phyloP scores from a whole-genome alignment of 192 early-diverging fungal genomes.

The Umbelopsis isabellina region DNA sequence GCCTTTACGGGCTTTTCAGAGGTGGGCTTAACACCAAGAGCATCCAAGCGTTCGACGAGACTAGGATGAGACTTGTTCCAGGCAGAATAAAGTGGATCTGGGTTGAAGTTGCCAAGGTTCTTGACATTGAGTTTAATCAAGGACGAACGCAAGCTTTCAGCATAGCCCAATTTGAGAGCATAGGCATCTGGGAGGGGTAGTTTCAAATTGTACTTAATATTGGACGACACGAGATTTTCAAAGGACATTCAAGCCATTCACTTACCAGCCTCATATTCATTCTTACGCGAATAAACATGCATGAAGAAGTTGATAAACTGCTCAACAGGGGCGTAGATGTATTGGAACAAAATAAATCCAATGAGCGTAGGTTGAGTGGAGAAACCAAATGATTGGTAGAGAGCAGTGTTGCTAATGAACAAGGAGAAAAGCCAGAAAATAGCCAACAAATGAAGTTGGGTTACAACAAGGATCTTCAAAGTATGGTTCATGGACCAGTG shows the following conservation, averaged over 20 bases:
- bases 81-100: conserved; percentile 86
- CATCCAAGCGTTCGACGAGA: conserved; percentile 83
- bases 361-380: conserved; percentile 74
- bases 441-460: conserved; percentile 76
- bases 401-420: conserved; percentile 68
- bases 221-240: background rate
- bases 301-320: conserved; percentile 71
- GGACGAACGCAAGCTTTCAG: conserved; percentile 67
- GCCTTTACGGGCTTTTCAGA: conserved; percentile 22
- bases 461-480: conserved; percentile 69
- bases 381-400: conserved; percentile 93
- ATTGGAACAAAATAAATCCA: conserved; percentile 92
- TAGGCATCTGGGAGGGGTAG: conserved; percentile 62
- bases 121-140: conserved; percentile 90
- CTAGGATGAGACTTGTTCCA: conserved; percentile 93
- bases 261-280: conserved; percentile 88
- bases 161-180: conserved; percentile 84
- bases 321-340: conserved; percentile 81
- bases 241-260: background rate
- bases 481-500: conserved; percentile 93
- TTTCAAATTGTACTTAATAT: background rate
- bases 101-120: conserved; percentile 86
- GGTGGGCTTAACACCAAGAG: conserved; percentile 44
- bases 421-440: conserved; percentile 80
- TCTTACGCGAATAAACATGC: conserved; percentile 79